These are phyloP conservation scores for Neurospora sp. DNA, from an alignment of 495 filamentous ascomycete genomes.

Conservation along the genomic window DNA sequence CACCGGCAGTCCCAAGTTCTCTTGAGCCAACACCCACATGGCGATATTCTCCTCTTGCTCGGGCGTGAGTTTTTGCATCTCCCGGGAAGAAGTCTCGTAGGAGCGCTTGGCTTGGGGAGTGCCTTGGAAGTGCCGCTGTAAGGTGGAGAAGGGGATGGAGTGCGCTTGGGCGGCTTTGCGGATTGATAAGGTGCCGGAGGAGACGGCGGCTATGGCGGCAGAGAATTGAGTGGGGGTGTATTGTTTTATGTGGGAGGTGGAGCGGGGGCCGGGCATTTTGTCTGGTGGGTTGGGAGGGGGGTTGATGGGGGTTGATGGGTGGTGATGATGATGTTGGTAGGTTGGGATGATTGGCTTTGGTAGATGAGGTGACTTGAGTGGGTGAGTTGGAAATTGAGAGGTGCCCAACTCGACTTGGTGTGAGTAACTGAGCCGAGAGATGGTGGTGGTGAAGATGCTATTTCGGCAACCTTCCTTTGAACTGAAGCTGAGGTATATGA, in stretches of 20 bases:
- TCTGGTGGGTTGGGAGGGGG: not conserved
- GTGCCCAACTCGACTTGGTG: not conserved
- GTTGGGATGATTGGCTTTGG: not conserved
- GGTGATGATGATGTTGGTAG: not conserved
- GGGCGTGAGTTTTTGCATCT: not conserved
- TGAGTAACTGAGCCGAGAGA: not conserved
- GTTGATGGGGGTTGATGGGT: not conserved
- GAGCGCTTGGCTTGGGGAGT: not conserved
- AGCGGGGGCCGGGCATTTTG: not conserved
- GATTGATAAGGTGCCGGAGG: not conserved
- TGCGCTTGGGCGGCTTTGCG: not conserved
- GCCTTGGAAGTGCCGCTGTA: not conserved
- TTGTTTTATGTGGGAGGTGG: not conserved
- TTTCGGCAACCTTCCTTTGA: not conserved
- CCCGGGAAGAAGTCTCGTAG: not conserved
- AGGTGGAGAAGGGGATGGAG: not conserved
- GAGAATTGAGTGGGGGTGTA: not conserved
- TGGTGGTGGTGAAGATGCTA: not conserved
- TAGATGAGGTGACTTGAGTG: too few relatives aligned
- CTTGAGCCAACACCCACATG: constrained; percentile 28
- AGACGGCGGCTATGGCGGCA: not conserved
- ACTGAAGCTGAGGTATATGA: not conserved
- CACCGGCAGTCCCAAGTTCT: constrained; percentile 34
- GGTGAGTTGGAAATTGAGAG: not conserved
- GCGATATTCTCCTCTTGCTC: not conserved